phyloP scores from a whole-genome alignment of 306 rosid species.

The Cicer arietinum region DNA sequence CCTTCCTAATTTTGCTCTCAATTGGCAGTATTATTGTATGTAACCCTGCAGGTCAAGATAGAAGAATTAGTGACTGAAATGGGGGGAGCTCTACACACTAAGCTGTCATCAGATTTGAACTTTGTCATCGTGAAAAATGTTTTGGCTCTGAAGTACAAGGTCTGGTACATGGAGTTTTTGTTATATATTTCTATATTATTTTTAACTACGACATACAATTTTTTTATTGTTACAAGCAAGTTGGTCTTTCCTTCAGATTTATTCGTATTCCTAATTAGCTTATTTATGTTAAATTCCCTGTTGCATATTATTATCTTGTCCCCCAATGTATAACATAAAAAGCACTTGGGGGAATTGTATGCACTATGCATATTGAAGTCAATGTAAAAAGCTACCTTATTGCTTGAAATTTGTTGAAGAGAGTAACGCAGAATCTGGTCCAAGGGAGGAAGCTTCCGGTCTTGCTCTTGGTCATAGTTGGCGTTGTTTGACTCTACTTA shows the following conservation, averaged over 20 bases:
- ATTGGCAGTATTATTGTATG: conserved; percentile 15
- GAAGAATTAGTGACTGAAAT: conserved; percentile 75
- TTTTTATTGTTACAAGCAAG: not conserved
- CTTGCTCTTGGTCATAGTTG: not conserved
- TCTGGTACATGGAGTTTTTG: conserved; percentile 42
- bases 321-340: not conserved
- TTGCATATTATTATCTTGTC: not conserved
- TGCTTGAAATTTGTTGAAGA: conserved; percentile 1
- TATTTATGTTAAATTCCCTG: conserved; percentile 12
- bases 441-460: not conserved
- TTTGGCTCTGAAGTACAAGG: conserved; percentile 95
- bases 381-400: not conserved
- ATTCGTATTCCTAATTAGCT: conserved; percentile 8
- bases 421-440: not conserved
- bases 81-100: conserved; percentile 82
- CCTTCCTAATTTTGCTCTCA: conserved; percentile 4
- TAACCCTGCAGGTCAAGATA: conserved; percentile 67
- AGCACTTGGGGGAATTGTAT: conserved; percentile 4
- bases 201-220: conserved; percentile 17
- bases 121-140: conserved; percentile 87
- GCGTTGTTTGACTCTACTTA: not conserved
- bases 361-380: not conserved
- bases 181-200: conserved; percentile 35
- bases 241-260: conserved; percentile 1
- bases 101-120: conserved; percentile 72